Evolutionary conservation across 2,329 filamentous ascomycete species (phyloP).

Genomic region (Clonostachys byssicola): DNA sequence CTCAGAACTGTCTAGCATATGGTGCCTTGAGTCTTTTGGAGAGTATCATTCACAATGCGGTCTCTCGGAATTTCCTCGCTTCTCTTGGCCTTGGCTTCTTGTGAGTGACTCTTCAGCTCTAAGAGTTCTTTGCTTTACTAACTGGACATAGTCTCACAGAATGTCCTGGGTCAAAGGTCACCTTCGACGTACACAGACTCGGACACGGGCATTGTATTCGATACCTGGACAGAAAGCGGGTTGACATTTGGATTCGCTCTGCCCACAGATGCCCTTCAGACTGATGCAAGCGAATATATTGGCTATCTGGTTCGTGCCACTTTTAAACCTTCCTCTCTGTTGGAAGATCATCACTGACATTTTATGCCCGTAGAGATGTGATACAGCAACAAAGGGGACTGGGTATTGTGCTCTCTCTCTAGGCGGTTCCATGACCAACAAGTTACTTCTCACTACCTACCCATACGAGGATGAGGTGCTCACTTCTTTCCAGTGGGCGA

Average conservation of each 20-base stretch:
- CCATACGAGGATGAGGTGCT: slow-evolving; percentile 46
- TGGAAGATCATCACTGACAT: no score
- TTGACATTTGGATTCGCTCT: slow-evolving; percentile 52
- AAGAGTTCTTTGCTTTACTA: not conserved
- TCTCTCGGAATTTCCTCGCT: slow-evolving; percentile 1
- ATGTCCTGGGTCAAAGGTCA: not conserved
- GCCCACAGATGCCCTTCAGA: slow-evolving; percentile 39
- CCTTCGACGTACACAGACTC: slow-evolving; percentile 31
- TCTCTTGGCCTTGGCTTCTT: slow-evolving; percentile 4
- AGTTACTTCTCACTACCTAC: slow-evolving; percentile 55
- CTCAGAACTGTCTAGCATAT: no score
- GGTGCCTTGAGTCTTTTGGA: no score
- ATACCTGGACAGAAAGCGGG: slow-evolving; percentile 39
- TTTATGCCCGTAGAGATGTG: no score
- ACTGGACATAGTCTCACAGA: not conserved
- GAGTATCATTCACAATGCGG: slow-evolving; percentile 1
- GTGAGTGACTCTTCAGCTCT: not conserved
- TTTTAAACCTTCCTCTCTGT: no score
- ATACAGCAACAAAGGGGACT: slow-evolving; percentile 15
- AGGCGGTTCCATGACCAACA: slow-evolving; percentile 52
- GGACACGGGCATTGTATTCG: slow-evolving; percentile 48
- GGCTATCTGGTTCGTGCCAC: slow-evolving; percentile 44
- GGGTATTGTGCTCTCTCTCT: slow-evolving; percentile 58
- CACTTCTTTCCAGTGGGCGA: slow-evolving; percentile 53
- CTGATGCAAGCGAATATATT: slow-evolving; percentile 51